These are phyloP conservation scores for Mucor mucedo DNA, from an alignment of 371 early-diverging fungal species.

Conservation along the genomic window DNA sequence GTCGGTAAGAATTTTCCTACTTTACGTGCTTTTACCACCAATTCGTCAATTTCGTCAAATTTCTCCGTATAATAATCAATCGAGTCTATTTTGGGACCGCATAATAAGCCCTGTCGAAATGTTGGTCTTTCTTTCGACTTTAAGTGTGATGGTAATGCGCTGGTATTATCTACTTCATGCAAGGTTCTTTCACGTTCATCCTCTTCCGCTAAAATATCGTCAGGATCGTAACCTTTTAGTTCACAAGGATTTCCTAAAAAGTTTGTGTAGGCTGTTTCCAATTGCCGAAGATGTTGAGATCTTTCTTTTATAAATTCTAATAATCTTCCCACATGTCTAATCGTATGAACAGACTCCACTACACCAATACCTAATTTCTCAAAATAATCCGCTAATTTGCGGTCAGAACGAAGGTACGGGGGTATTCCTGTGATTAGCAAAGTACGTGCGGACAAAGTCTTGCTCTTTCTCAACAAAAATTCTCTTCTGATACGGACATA, in stretches of 20 bases:
- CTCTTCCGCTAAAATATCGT: constrained; percentile 38
- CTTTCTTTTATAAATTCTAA: constrained; percentile 52
- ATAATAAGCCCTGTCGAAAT: constrained; percentile 33
- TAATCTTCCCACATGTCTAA: constrained; percentile 60
- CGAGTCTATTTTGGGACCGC: constrained; percentile 69
- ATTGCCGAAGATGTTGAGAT: constrained; percentile 42
- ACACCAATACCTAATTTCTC: constrained; percentile 60
- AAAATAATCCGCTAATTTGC: constrained; percentile 61
- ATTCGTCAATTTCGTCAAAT: constrained; percentile 66
- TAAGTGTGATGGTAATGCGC: constrained; percentile 20
- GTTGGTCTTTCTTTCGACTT: constrained; percentile 33
- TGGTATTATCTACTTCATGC: constrained; percentile 1
- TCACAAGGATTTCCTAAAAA: constrained; percentile 58
- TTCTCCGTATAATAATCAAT: constrained; percentile 69
- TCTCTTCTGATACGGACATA: constrained; percentile 61
- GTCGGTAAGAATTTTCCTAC: constrained; percentile 62
- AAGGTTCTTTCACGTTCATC: constrained; percentile 20
- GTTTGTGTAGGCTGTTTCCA: constrained; percentile 50
- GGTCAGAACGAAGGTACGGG: constrained; percentile 52
- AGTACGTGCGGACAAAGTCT: constrained; percentile 59
- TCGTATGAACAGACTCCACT: constrained; percentile 65
- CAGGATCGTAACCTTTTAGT: constrained; percentile 45
- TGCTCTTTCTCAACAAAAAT: constrained; percentile 54
- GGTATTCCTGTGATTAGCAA: constrained; percentile 69
- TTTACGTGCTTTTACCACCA: constrained; percentile 62